Conservation (phyloP, 257 asterid species). For the Forsythia suspensa region DNA sequence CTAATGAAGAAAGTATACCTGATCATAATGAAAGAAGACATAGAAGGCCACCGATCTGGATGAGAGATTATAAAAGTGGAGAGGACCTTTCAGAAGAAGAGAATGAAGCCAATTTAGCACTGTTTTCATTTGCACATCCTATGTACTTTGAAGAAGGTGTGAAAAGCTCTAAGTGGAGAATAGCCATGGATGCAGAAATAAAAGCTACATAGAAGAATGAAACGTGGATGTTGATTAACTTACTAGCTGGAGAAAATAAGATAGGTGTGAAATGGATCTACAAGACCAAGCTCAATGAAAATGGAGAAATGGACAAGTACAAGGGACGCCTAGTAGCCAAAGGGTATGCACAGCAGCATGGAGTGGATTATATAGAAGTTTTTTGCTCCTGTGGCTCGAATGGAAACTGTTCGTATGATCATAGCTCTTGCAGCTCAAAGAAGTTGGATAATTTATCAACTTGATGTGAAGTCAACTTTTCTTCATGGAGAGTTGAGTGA, state of each 20-base stretch:
- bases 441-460: not conserved
- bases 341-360: not conserved
- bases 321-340: not conserved
- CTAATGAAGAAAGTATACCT: no score
- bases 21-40: no score
- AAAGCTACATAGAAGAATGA: not conserved
- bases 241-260: not conserved
- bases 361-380: not conserved
- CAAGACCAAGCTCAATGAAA: slow-evolving; percentile 9
- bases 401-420: not conserved
- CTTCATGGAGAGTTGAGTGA: not conserved
- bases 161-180: no score
- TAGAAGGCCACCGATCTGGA: no score
- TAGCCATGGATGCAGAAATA: not conserved
- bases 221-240: not conserved
- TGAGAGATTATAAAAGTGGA: no score
- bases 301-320: slow-evolving; percentile 1
- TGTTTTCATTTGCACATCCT: no score
- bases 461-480: not conserved
- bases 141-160: no score
- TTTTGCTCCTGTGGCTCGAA: not conserved
- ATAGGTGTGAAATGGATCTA: slow-evolving; percentile 2
- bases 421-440: not conserved
- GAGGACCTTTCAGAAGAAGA: no score
- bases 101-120: no score